Percentiles rank a stretch among this genome's conserved stretches.
Evolutionary conservation across 352 stramenopile species (phyloP).

Genomic region (Globisporangium ultimum): DNA sequence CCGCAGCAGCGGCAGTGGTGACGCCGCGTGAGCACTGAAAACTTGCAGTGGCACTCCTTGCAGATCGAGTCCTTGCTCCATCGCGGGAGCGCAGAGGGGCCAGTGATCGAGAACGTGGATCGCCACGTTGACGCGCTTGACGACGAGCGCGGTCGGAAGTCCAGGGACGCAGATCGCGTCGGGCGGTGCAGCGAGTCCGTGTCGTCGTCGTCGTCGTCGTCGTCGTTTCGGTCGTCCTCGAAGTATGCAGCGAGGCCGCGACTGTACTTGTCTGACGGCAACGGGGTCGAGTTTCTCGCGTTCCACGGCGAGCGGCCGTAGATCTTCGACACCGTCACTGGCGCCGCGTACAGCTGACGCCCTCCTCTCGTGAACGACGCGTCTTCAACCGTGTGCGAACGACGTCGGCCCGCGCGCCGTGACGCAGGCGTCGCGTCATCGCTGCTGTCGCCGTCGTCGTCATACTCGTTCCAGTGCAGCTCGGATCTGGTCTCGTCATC

Average conservation of each 20-base stretch:
- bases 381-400: slow-evolving; percentile 20
- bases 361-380: slow-evolving; percentile 17
- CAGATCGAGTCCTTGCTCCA: slow-evolving; percentile 69
- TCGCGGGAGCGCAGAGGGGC: slow-evolving; percentile 30
- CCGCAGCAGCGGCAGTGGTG: slow-evolving; percentile 84
- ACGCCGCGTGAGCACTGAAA: slow-evolving; percentile 63
- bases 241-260: slow-evolving; percentile 12
- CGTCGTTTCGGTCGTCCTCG: slow-evolving; percentile 11
- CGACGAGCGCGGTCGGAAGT: slow-evolving; percentile 21
- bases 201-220: slow-evolving; percentile 9
- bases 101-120: slow-evolving; percentile 16
- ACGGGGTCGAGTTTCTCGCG: slow-evolving; percentile 6
- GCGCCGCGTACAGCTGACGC: slow-evolving; percentile 15
- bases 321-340: slow-evolving; percentile 4
- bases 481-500: slow-evolving; percentile 1
- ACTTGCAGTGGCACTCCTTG: slow-evolving; percentile 68
- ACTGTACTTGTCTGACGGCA: slow-evolving; percentile 3
- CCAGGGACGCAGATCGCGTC: slow-evolving; percentile 13
- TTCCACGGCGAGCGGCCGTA: slow-evolving; percentile 13
- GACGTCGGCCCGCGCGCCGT: slow-evolving; percentile 12
- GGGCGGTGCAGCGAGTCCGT: slow-evolving; percentile 7
- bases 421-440: neutral
- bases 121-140: slow-evolving; percentile 26
- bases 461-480: neutral
- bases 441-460: slow-evolving; percentile 5